Evolutionary conservation across 352 stramenopile genomes (phyloP).

Genomic region (Phytophthora sp.): DNA sequence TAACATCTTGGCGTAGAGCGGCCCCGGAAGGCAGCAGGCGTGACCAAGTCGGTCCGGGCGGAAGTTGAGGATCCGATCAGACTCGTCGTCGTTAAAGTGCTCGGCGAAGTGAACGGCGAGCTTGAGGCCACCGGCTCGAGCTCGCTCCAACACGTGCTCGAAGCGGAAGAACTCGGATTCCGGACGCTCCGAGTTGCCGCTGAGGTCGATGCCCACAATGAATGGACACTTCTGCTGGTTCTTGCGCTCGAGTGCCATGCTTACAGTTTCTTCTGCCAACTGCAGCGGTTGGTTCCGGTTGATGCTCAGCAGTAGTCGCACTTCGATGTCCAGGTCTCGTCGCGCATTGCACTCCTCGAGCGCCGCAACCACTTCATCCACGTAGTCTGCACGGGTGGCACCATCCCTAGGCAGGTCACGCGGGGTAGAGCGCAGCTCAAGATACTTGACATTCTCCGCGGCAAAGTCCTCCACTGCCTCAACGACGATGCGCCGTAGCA

Average conservation of each 20-base stretch:
- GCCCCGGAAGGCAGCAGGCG: conserved; percentile 82
- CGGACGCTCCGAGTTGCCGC: conserved; percentile 77
- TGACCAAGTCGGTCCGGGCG: conserved; percentile 92
- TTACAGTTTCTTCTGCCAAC: conserved; percentile 70
- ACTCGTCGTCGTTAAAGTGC: conserved; percentile 86
- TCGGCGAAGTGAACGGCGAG: conserved; percentile 94
- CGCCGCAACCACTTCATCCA: conserved; percentile 69
- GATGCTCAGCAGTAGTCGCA: conserved; percentile 82
- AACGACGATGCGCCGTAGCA: conserved; percentile 70
- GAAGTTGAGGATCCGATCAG: conserved; percentile 86
- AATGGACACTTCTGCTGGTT: conserved; percentile 48
- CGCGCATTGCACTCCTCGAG: conserved; percentile 69
- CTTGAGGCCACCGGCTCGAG: conserved; percentile 76
- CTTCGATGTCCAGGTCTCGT: conserved; percentile 66
- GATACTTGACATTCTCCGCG: conserved; percentile 78
- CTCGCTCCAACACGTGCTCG: conserved; percentile 71
- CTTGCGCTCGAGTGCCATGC: conserved; percentile 61
- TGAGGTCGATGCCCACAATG: conserved; percentile 88
- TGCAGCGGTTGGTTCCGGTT: conserved; percentile 76
- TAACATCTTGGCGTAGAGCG: conserved; percentile 75
- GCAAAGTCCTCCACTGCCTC: conserved; percentile 89
- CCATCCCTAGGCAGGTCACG: conserved; percentile 62
- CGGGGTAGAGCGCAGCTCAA: conserved; percentile 87
- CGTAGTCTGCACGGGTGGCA: conserved; percentile 65
- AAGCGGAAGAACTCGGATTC: conserved; percentile 90